Evolutionary conservation across 2,329 filamentous ascomycete genomes (phyloP), one percentile per base, ranked within the genome.

Genomic region (Harringtonia lauricola): DNA sequence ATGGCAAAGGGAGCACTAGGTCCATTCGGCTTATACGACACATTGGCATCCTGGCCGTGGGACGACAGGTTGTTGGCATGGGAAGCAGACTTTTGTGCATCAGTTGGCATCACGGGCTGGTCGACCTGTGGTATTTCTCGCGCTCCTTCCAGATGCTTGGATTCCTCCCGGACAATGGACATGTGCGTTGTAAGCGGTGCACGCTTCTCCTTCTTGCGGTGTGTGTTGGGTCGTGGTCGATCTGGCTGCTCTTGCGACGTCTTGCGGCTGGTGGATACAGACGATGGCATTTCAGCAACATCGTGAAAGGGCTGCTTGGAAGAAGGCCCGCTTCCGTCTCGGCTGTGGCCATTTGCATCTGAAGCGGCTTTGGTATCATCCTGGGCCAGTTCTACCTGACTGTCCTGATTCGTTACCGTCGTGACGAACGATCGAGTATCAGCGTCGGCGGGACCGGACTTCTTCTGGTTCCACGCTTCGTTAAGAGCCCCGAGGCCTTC

Each of bases 401-500:
- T 21, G n/a, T 21, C 36, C 18, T 51, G 49, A 17, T 48, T 48
- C 9, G 49, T 44, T 13, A 54, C 22, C 3, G 43, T 54, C n/a
- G 51, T 56, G n/a, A 55, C 48, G 43, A 51, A 54, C 5, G 54
- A 56, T 36, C 45, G 45, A 0, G 50, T 44, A 28, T 59, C 59
- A 14, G 52, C 43, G 36, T 60, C 56, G 8, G 49, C 47, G 2
- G 55, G 49, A 18, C 52, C 41, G 2, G 51, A 50, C 18, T 50
- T 53, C 19, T 54, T 53, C 30, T n/a, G n/a, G n/a, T 48, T 54
- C 57, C 54, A 57, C 21, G 46, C 51, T 21, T 55, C 52, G 28
- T 54, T 46, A 22, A 51, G 45, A 15, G 41, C 28, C 8, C 39
- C 46, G 9, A 46, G 44, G n/a, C 44, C 47, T 1, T 41, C 36